Conservation (phyloP, 108 stramenopile genomes). For the Cyclotella cryptica region DNA sequence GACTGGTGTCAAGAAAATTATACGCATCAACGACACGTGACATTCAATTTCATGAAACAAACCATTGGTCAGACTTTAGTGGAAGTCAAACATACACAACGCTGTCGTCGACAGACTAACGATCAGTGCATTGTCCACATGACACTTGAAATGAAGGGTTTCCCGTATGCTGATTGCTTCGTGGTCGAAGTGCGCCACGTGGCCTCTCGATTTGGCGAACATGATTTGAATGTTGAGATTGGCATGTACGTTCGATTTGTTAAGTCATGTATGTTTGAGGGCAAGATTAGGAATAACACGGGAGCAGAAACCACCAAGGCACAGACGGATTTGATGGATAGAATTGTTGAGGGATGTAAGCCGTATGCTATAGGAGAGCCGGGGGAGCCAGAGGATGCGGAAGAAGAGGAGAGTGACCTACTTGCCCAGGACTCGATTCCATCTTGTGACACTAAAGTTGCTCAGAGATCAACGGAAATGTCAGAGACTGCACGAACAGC, state of each 20-base stretch:
- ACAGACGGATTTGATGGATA: slow-evolving; percentile 29
- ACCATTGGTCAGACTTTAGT: slow-evolving; percentile 83
- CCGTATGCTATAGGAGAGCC: slow-evolving; percentile 14
- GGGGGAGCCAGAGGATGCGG: slow-evolving; percentile 23
- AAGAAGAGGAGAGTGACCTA: not conserved
- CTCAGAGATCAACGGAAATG: not conserved
- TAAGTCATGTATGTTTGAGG: slow-evolving; percentile 70
- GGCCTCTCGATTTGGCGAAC: slow-evolving; percentile 52
- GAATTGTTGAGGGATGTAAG: slow-evolving; percentile 31
- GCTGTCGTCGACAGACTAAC: slow-evolving; percentile 56
- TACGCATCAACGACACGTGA: slow-evolving; percentile 57
- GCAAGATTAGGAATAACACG: slow-evolving; percentile 60
- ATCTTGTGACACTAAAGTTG: not conserved
- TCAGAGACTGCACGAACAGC: not conserved
- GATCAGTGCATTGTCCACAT: slow-evolving; percentile 70
- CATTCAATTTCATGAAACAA: slow-evolving; percentile 71
- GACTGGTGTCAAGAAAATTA: slow-evolving; percentile 68
- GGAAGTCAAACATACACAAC: slow-evolving; percentile 75
- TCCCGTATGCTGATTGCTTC: slow-evolving; percentile 84
- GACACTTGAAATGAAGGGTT: slow-evolving; percentile 64
- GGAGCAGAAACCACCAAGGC: slow-evolving; percentile 31
- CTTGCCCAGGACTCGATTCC: not conserved
- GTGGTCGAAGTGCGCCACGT: slow-evolving; percentile 81
- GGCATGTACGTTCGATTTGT: slow-evolving; percentile 75
- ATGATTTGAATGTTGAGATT: slow-evolving; percentile 67